These are phyloP conservation scores for Xylaria flabelliformis DNA, from an alignment of 495 filamentous ascomycete species.

Conservation along the genomic window DNA sequence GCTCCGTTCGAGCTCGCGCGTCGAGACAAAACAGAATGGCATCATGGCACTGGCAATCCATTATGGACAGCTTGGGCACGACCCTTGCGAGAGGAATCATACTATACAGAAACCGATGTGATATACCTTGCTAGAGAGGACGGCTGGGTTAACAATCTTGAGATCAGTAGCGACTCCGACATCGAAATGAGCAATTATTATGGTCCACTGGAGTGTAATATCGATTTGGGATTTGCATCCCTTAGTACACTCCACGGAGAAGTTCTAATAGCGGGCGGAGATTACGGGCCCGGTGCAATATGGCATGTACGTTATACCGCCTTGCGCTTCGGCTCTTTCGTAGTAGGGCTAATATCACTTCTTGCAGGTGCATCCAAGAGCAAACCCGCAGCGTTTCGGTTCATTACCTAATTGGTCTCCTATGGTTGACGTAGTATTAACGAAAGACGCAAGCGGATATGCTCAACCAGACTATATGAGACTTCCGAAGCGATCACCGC, in stretches of 20 bases:
- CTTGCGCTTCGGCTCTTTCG: conserved; percentile 1
- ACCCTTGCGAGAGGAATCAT: conserved; percentile 65
- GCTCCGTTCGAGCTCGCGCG: conserved; percentile 42
- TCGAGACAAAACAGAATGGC: conserved; percentile 41
- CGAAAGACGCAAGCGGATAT: conserved; percentile 39
- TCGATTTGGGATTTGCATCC: conserved; percentile 71
- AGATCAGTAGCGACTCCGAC: conserved; percentile 62
- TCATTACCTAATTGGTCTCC: conserved; percentile 81
- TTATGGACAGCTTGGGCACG: conserved; percentile 74
- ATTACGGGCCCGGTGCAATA: conserved; percentile 78
- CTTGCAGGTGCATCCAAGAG: conserved; percentile 46
- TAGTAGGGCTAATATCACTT: conserved; percentile 29
- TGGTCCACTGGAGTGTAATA: conserved; percentile 65
- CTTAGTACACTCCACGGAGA: conserved; percentile 63
- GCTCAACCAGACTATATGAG: not conserved
- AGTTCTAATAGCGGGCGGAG: conserved; percentile 80
- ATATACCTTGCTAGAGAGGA: conserved; percentile 84
- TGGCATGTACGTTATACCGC: conserved; percentile 64
- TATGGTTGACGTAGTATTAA: conserved; percentile 69
- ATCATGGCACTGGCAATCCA: conserved; percentile 49
- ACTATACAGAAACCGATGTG: conserved; percentile 67
- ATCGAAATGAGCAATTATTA: conserved; percentile 59
- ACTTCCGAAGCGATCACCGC: not conserved
- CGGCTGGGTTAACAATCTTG: conserved; percentile 71
- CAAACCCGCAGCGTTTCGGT: conserved; percentile 54